Evolutionary conservation across 768 basidiomycete genomes (phyloP).

Genomic region (Hygrophorus pudorinus): DNA sequence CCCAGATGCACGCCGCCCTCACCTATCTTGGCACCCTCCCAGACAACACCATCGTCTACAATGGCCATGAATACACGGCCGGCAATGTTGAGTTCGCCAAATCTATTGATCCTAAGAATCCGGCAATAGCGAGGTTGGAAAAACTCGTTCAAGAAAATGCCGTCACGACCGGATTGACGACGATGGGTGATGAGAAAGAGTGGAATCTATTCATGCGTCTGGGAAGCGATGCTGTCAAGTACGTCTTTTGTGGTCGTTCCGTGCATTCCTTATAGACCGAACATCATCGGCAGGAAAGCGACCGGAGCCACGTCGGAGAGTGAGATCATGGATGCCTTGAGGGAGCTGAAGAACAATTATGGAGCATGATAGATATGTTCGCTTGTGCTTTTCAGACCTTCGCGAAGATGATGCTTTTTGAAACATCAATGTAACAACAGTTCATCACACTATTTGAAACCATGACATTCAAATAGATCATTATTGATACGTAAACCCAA

Average conservation of each 20-base stretch:
- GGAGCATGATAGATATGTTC: slow-evolving; percentile 36
- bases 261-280: neutral
- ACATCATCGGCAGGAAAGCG: slow-evolving; percentile 33
- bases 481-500: too few species aligned
- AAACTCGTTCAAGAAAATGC: slow-evolving; percentile 48
- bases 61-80: slow-evolving; percentile 88
- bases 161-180: slow-evolving; percentile 71
- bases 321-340: slow-evolving; percentile 61
- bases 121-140: slow-evolving; percentile 47
- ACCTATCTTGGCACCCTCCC: slow-evolving; percentile 66
- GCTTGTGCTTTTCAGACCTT: too few species aligned
- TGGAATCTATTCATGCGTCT: slow-evolving; percentile 97
- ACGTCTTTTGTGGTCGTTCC: slow-evolving; percentile 16
- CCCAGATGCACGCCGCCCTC: slow-evolving; percentile 74
- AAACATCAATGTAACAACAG: too few species aligned
- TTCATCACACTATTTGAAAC: too few species aligned
- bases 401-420: too few species aligned
- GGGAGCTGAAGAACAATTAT: slow-evolving; percentile 81
- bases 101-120: slow-evolving; percentile 48
- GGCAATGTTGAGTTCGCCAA: slow-evolving; percentile 65
- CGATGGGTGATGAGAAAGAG: slow-evolving; percentile 86
- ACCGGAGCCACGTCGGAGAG: slow-evolving; percentile 37
- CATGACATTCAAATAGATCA: too few species aligned
- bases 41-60: slow-evolving; percentile 69
- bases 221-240: slow-evolving; percentile 53